Conservation (phyloP, 805 yeast species). For the Cyberlindnera mississippiensis region DNA sequence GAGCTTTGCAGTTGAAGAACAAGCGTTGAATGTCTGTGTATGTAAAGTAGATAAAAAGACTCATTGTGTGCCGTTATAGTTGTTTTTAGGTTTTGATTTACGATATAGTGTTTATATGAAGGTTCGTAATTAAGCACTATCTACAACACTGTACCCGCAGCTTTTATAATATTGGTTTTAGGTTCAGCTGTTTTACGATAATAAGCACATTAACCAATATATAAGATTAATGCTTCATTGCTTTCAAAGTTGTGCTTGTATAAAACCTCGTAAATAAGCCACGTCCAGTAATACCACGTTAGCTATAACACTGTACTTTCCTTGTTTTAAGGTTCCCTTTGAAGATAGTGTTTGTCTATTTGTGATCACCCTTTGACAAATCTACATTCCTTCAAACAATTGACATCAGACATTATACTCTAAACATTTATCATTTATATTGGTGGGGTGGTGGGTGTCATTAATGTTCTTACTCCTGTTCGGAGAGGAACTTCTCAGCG, state of each 20-base stretch:
- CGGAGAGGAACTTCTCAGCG: conserved; percentile 79
- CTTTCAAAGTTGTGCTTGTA: too few relatives aligned
- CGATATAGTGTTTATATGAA: neutral
- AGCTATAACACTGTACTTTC: too few relatives aligned
- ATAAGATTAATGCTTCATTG: too few relatives aligned
- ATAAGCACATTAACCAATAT: too few relatives aligned
- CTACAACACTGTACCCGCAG: neutral
- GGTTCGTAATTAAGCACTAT: neutral
- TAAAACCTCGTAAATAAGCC: too few relatives aligned
- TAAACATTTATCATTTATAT: neutral
- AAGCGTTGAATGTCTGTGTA: conserved; percentile 33
- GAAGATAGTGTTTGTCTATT: too few relatives aligned
- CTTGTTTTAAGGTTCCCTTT: too few relatives aligned
- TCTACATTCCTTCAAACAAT: neutral
- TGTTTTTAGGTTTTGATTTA: neutral
- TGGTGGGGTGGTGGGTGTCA: too few relatives aligned
- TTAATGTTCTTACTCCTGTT: conserved; percentile 34
- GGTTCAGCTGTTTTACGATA: too few relatives aligned
- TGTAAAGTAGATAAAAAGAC: neutral
- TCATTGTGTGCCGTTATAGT: neutral
- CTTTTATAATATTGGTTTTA: too few relatives aligned
- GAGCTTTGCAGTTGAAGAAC: conserved; percentile 47
- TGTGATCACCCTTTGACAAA: too few relatives aligned
- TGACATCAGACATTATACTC: neutral
- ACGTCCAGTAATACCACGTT: too few relatives aligned